Base-by-base conservation (phyloP, 139 green algal genomes). In the Protoeuglena noctilucae region DNA sequence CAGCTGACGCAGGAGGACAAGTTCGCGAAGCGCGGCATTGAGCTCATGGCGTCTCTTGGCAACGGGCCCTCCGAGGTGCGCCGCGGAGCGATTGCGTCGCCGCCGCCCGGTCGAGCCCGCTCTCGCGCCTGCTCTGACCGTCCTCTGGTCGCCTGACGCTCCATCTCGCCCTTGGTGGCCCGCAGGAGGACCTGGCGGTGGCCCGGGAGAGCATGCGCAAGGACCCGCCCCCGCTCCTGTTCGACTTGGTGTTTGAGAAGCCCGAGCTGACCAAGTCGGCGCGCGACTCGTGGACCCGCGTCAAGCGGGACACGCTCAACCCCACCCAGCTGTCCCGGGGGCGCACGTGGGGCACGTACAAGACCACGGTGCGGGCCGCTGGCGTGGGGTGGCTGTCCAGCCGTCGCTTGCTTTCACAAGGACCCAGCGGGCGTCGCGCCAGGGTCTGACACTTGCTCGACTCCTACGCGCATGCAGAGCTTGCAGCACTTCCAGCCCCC, bases 241-340 rank as follows among this genome's bases (percentile, higher is more conserved):
- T 83, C 57, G 82, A 92, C 54, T 55, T 81, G 46, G 75, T 92
- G 39, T 86, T 77, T 68, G 75, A 83, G 59, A 80, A 77, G 63
- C 65, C 67, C 48, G 75, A 72, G 28, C 61, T 48, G 19, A 64
- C 2, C 14, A 73, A 69, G 41, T 63, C 64, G 48, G 51, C 12
- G 54, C 61, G 53, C 52, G 34, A 7, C 3, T 30, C 2, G 27
- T 6, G 1, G 1, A 2, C 29, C 40, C 59, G 56, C 49, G 69
- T 69, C 12, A 70, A 78, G 46, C 59, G 76, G 3, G 83, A 89
- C 62, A 89, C 78, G 2, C 69, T 76, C 30, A 89, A 89, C 75
- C 68, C 57, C 29, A 87, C 79, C 0, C 66, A 65, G 57, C 68
- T 86, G 48, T 66, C 54, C n/a, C 54, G 57, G 4, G 69, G 83